Conservation (phyloP, 371 early-diverging fungal genomes). For the Haplosporangium sp. region DNA sequence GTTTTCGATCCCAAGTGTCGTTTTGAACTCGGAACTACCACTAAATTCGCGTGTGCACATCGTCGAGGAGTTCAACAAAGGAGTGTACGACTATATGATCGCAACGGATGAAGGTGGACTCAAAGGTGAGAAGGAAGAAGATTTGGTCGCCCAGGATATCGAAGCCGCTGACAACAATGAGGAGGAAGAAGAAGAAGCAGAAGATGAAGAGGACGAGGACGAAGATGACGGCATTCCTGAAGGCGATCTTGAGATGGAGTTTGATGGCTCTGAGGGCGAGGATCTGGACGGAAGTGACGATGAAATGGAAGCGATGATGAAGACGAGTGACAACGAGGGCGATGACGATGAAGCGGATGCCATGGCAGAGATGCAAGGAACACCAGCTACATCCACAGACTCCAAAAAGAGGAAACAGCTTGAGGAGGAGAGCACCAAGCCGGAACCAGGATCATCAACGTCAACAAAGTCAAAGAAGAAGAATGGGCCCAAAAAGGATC, state of each 20-base stretch:
- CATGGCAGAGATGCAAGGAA: conserved; percentile 41
- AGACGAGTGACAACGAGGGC: conserved; percentile 38
- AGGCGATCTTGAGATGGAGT: conserved; percentile 55
- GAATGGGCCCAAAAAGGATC: conserved; percentile 64
- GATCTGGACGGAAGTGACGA: conserved; percentile 40
- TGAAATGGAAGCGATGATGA: conserved; percentile 54
- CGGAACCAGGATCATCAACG: conserved; percentile 3
- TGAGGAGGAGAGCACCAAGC: conserved; percentile 19
- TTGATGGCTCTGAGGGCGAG: conserved; percentile 51
- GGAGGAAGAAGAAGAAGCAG: conserved; percentile 42
- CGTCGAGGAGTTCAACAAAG: conserved; percentile 96
- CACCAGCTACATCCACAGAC: conserved; percentile 2
- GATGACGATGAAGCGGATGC: conserved; percentile 47
- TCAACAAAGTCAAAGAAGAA: conserved; percentile 59
- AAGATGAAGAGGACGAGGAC: conserved; percentile 28
- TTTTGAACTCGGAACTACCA: conserved; percentile 95
- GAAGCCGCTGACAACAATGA: conserved; percentile 48
- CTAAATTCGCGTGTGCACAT: conserved; percentile 88
- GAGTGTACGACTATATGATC: conserved; percentile 95
- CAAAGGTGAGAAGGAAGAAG: conserved; percentile 78
- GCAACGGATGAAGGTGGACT: conserved; percentile 92
- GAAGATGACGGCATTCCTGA: conserved; percentile 46
- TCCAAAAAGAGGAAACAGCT: conserved; percentile 49
- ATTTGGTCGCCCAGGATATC: conserved; percentile 56
- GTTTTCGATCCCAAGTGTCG: conserved; percentile 91